Conservation (phyloP, 257 asterid species). For the Solanum chmielewskii region DNA sequence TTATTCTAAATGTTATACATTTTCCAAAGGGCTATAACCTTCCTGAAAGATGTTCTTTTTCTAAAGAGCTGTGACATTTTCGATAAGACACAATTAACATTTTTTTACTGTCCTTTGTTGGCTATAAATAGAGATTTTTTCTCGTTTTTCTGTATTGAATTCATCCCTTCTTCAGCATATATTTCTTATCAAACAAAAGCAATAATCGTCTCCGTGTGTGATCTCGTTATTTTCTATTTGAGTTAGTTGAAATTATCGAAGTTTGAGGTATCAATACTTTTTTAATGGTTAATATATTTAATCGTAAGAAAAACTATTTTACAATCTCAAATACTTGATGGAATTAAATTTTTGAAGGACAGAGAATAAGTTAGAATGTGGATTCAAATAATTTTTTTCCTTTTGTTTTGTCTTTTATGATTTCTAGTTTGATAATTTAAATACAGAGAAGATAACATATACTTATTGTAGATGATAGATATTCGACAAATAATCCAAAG, state of each 20-base stretch:
- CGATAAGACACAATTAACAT: neutral
- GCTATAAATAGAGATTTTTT: neutral
- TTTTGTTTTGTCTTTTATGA: too few relatives aligned
- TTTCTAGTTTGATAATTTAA: neutral
- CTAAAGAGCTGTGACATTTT: neutral
- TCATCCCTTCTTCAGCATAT: neutral
- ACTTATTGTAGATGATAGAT: neutral
- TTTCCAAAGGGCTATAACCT: too few relatives aligned
- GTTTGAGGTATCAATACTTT: neutral
- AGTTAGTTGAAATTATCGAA: neutral
- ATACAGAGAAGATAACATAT: neutral
- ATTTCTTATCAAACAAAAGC: neutral
- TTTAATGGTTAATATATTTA: neutral
- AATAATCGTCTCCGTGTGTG: neutral
- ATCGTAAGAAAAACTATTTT: too few relatives aligned
- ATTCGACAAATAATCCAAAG: neutral
- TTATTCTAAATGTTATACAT: too few relatives aligned
- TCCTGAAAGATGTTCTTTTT: too few relatives aligned
- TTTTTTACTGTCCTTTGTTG: neutral
- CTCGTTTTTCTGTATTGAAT: neutral
- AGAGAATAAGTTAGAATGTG: too few relatives aligned
- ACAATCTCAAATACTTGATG: too few relatives aligned
- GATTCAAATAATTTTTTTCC: too few relatives aligned
- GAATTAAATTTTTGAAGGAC: too few relatives aligned
- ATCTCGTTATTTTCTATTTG: neutral